A percentile compares a stretch with the other conserved stretches of the same genome.
These are phyloP conservation scores for Aspergillus sp. DNA, from an alignment of 2,329 filamentous ascomycete species.

Conservation along the genomic window DNA sequence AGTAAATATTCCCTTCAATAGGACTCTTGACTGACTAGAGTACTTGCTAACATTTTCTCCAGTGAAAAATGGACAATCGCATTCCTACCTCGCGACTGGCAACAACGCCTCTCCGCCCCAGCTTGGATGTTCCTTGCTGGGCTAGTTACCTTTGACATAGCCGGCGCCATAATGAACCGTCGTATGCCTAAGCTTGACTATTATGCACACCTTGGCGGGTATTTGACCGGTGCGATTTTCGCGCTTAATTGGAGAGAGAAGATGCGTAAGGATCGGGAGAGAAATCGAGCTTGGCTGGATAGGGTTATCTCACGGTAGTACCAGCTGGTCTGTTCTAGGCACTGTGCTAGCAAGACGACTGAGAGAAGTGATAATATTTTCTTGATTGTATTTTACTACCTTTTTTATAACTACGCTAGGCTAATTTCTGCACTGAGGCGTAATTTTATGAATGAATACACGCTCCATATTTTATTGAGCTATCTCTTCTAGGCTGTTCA, in stretches of 20 bases:
- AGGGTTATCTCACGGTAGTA: slow-evolving; percentile 1
- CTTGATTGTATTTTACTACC: background rate
- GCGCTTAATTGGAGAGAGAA: slow-evolving; percentile 15
- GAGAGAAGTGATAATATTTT: background rate
- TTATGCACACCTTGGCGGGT: slow-evolving; percentile 45
- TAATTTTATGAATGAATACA: background rate
- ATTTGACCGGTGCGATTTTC: slow-evolving; percentile 34
- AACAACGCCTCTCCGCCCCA: slow-evolving; percentile 43
- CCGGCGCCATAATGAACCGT: slow-evolving; percentile 31
- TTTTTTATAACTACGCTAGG: background rate
- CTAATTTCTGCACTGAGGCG: background rate
- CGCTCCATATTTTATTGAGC: background rate
- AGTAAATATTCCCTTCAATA: slow-evolving; percentile 33
- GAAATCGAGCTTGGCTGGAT: slow-evolving; percentile 19
- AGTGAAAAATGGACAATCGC: slow-evolving; percentile 44
- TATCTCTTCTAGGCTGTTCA: background rate
- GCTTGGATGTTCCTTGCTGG: slow-evolving; percentile 39
- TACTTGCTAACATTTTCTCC: background rate
- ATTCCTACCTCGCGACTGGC: slow-evolving; percentile 41
- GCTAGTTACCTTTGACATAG: slow-evolving; percentile 38
- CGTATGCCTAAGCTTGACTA: slow-evolving; percentile 38
- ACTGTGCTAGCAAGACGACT: background rate
- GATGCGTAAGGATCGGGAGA: slow-evolving; percentile 9
- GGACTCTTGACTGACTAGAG: background rate
- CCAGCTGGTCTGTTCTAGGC: background rate